phyloP scores from a whole-genome alignment of 2,329 filamentous ascomycete species.

The Parafenestella ontariensis region DNA sequence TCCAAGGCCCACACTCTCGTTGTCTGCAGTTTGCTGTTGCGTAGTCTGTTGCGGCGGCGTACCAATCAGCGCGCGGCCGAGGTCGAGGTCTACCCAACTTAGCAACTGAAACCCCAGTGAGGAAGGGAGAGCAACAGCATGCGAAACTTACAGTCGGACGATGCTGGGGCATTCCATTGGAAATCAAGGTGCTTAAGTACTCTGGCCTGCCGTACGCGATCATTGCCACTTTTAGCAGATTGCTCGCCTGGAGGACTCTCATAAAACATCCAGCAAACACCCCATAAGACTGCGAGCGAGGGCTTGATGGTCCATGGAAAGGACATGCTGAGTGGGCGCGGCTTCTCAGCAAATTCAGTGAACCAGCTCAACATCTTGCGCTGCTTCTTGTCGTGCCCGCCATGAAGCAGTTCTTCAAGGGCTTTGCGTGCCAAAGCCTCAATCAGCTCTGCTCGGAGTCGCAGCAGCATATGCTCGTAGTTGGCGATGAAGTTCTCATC shows the following conservation, averaged over 20 bases:
- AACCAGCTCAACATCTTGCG: constrained; percentile 48
- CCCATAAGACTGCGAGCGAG: constrained; percentile 53
- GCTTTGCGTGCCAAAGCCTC: constrained; percentile 38
- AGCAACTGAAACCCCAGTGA: constrained; percentile 34
- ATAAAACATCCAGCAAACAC: constrained; percentile 54
- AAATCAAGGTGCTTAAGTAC: constrained; percentile 38
- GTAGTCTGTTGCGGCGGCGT: constrained; percentile 33
- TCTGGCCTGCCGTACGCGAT: constrained; percentile 30
- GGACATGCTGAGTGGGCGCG: constrained; percentile 47
- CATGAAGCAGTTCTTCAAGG: constrained; percentile 36
- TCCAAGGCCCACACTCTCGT: constrained; percentile 19
- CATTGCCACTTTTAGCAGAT: constrained; percentile 19
- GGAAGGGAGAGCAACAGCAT: constrained; percentile 15
- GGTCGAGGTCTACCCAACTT: constrained; percentile 41
- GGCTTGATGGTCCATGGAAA: constrained; percentile 56
- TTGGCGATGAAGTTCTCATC: constrained; percentile 52
- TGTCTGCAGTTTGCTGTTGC: constrained; percentile 32
- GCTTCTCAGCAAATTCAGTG: constrained; percentile 50
- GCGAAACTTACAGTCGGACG: constrained; percentile 45
- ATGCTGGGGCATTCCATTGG: constrained; percentile 35
- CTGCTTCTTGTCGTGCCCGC: constrained; percentile 42
- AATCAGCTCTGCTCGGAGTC: constrained; percentile 47
- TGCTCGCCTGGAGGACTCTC: constrained; percentile 14
- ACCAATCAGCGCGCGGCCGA: constrained; percentile 41
- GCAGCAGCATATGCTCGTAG: constrained; percentile 52